These are phyloP conservation scores for Funneliformis mosseae DNA, from an alignment of 192 early-diverging fungal species.

Conservation along the genomic window DNA sequence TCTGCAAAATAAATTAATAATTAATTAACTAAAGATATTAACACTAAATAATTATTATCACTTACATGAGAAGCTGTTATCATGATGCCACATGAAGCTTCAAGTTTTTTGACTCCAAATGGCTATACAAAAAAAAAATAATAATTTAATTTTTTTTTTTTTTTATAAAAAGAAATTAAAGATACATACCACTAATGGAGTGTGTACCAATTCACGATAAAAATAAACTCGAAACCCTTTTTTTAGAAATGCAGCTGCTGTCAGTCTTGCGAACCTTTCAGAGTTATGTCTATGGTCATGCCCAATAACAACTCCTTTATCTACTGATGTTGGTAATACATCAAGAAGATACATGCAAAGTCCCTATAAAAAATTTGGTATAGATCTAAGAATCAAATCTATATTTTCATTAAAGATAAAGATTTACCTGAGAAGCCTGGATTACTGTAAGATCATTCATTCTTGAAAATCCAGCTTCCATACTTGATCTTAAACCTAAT, in stretches of 20 bases:
- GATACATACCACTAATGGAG: slow-evolving; percentile 69
- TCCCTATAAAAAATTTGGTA: slow-evolving; percentile 50
- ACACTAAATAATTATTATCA: background rate
- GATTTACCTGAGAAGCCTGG: slow-evolving; percentile 78
- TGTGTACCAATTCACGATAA: slow-evolving; percentile 75
- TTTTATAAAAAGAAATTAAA: background rate
- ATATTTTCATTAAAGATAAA: slow-evolving; percentile 3
- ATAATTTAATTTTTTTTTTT: background rate
- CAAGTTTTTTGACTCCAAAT: slow-evolving; percentile 76
- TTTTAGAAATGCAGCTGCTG: slow-evolving; percentile 80
- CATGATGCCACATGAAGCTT: slow-evolving; percentile 88
- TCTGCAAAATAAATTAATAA: slow-evolving; percentile 43
- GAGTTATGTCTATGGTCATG: slow-evolving; percentile 95
- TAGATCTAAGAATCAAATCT: background rate
- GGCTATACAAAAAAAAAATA: slow-evolving; percentile 47
- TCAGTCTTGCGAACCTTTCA: slow-evolving; percentile 74
- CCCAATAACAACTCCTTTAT: slow-evolving; percentile 86
- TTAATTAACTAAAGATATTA: background rate
- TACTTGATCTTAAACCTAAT: slow-evolving; percentile 81
- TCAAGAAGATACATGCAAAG: slow-evolving; percentile 69
- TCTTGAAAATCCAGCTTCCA: slow-evolving; percentile 91
- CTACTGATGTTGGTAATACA: slow-evolving; percentile 55
- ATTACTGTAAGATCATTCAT: slow-evolving; percentile 95
- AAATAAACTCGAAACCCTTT: slow-evolving; percentile 81
- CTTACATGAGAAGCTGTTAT: slow-evolving; percentile 87